Evolutionary conservation across 2,329 filamentous ascomycete species (phyloP).

Genomic region (Trichothecium roseum): DNA sequence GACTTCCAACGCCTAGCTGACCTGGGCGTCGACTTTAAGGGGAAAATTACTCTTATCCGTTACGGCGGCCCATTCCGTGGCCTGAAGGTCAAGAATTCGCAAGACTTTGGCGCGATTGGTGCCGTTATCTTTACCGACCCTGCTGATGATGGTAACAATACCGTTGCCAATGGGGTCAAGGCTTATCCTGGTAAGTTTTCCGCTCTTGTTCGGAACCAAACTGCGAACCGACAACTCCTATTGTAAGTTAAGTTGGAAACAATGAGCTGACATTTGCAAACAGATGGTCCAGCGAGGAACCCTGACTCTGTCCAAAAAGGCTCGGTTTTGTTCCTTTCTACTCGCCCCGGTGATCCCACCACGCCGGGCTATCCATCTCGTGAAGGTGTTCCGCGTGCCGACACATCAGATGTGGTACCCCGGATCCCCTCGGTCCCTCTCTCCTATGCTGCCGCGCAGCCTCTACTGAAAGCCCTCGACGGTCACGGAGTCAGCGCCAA

Average conservation of each 20-base stretch:
- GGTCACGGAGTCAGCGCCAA: slow-evolving; percentile 61
- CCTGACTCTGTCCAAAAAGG: slow-evolving; percentile 71
- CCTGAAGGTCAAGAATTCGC: slow-evolving; percentile 72
- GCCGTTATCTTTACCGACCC: slow-evolving; percentile 75
- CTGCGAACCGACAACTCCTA: too few species aligned
- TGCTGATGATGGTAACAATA: slow-evolving; percentile 70
- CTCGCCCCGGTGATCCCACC: slow-evolving; percentile 55
- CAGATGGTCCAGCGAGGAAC: slow-evolving; percentile 61
- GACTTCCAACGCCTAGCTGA: slow-evolving; percentile 64
- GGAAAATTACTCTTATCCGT: slow-evolving; percentile 69
- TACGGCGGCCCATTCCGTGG: slow-evolving; percentile 73
- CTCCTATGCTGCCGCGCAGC: slow-evolving; percentile 66
- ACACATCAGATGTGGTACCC: slow-evolving; percentile 52
- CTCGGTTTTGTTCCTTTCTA: slow-evolving; percentile 61
- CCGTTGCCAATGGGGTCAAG: slow-evolving; percentile 61
- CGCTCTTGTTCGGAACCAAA: too few species aligned
- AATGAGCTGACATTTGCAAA: neutral
- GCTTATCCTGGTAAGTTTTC: slow-evolving; percentile 47
- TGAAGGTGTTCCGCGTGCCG: slow-evolving; percentile 56
- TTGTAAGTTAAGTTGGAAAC: too few species aligned
- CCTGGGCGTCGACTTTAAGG: slow-evolving; percentile 57
- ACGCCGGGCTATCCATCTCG: slow-evolving; percentile 76
- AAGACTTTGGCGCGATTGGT: slow-evolving; percentile 76
- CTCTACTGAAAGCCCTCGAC: slow-evolving; percentile 68
- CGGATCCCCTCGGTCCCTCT: slow-evolving; percentile 74